Evolutionary conservation across 2,329 filamentous ascomycete genomes (phyloP), one percentile per base, ranked within the genome.

Genomic region (Dichotomopilus funicola): DNA sequence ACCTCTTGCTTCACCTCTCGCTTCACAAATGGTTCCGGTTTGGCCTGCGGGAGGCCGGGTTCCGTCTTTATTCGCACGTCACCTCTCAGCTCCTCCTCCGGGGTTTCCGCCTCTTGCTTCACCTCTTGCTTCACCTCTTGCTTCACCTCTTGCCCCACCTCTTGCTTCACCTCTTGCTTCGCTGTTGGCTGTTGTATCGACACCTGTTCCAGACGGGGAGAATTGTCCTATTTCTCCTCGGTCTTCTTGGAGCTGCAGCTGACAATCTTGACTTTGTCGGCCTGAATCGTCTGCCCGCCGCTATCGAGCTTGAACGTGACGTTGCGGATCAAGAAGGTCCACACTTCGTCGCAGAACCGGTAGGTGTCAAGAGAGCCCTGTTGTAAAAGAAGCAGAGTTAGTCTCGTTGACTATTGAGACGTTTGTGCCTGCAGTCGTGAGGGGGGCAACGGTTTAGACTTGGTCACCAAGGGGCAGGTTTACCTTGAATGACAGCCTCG

Each of bases 301-400:
- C 87, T 89, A 65, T 97, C 92, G 76, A 97, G 87, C 76, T 99
- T 99, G 77, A 99, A 97, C n/a, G 86, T 91, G 54, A 97, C 91
- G 63, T 97, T 94, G 74, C 96, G 96, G 74, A 99, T 95, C 56
- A 99, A 82, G 72, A 99, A 99, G 1, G 94, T 99, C 94, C 94
- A 99, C 57, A 99, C 94, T 75, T 99, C 94, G 74, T 99, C 94
- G 77, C 94, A 99, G 80, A 99, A 99, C 64, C 94, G 88, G 77
- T 99, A 99, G 12, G 94, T 97, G 71, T 97, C 91, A 61, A 99
- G 85, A 69, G 95, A 94, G 48, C 94, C 94, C 92, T 51, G 36
- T 37, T 11, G 45, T 38, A 34, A 35, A n/a, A 49, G n/a, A 45
- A 27, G 19, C 19, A 27, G 19, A 27, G 19, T 27, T 27, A 27